Evolutionary conservation across 495 filamentous ascomycete species (phyloP).

Genomic region (Chaetomium cochliodes): DNA sequence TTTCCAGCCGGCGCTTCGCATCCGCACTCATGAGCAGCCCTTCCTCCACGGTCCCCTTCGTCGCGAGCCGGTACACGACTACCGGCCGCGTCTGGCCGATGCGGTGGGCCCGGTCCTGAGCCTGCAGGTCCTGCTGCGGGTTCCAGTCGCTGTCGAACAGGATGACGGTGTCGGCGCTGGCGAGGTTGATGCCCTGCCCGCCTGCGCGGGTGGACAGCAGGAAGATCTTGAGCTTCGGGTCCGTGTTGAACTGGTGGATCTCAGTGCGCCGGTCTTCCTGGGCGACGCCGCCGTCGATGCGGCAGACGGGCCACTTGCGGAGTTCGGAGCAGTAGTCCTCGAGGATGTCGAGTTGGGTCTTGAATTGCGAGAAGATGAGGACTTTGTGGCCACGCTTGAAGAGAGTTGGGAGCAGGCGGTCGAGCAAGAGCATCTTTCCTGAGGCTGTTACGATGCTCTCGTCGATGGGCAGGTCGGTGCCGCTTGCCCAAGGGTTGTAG

Average conservation of each 20-base stretch:
- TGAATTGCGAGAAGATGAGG: constrained; percentile 96
- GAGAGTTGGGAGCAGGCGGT: constrained; percentile 75
- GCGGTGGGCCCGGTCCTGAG: constrained; percentile 89
- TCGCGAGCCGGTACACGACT: constrained; percentile 92
- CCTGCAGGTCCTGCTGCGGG: constrained; percentile 94
- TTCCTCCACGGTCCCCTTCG: constrained; percentile 89
- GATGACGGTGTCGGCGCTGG: constrained; percentile 94
- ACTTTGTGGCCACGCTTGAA: constrained; percentile 80
- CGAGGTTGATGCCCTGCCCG: constrained; percentile 94
- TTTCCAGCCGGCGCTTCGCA: constrained; percentile 89
- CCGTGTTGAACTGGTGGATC: constrained; percentile 81
- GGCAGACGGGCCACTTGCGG: constrained; percentile 74
- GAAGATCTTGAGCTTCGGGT: constrained; percentile 71
- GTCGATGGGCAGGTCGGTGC: constrained; percentile 58
- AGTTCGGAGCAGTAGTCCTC: constrained; percentile 76
- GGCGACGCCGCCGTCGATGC: constrained; percentile 86
- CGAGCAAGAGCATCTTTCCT: constrained; percentile 93
- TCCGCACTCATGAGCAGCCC: constrained; percentile 84
- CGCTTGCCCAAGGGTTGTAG: constrained; percentile 78
- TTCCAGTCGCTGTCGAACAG: constrained; percentile 98
- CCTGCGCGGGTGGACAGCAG: constrained; percentile 87
- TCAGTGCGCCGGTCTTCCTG: constrained; percentile 77
- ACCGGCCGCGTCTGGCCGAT: constrained; percentile 93
- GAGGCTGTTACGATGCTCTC: constrained; percentile 79
- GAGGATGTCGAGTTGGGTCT: constrained; percentile 86